phyloP scores from a whole-genome alignment of 2,329 filamentous ascomycete genomes.

The Aureobasidium sp. region DNA sequence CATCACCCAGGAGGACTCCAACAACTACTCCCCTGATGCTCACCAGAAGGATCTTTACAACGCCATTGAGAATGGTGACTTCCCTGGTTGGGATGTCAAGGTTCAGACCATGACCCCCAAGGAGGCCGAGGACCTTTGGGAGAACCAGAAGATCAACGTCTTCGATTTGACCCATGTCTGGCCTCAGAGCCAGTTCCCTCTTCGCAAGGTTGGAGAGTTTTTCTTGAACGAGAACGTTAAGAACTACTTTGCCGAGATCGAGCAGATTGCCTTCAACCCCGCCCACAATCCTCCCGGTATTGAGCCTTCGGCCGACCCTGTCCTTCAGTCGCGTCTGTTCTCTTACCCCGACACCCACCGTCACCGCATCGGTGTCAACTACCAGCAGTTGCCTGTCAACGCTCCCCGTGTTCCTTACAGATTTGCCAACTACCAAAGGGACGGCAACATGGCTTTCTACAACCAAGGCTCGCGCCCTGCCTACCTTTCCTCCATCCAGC shows the following conservation, averaged over 20 bases:
- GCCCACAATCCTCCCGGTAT: slow-evolving; percentile 58
- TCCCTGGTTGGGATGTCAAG: slow-evolving; percentile 42
- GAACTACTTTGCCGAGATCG: slow-evolving; percentile 58
- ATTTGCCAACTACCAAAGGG: slow-evolving; percentile 59
- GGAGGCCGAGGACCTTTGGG: slow-evolving; percentile 43
- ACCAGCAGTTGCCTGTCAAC: slow-evolving; percentile 50
- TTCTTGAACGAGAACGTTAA: slow-evolving; percentile 46
- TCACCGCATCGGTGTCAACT: slow-evolving; percentile 49
- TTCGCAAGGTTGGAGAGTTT: slow-evolving; percentile 46
- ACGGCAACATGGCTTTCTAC: slow-evolving; percentile 60
- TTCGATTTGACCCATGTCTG: slow-evolving; percentile 48
- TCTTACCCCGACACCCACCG: slow-evolving; percentile 60
- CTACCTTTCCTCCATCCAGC: slow-evolving; percentile 47
- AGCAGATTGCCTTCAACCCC: slow-evolving; percentile 62
- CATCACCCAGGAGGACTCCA: slow-evolving; percentile 43
- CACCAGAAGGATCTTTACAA: slow-evolving; percentile 44
- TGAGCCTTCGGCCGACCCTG: slow-evolving; percentile 61
- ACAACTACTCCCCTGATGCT: slow-evolving; percentile 43
- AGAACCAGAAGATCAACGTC: slow-evolving; percentile 46
- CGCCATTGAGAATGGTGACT: slow-evolving; percentile 45
- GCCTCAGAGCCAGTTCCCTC: slow-evolving; percentile 44
- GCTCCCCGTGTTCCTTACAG: slow-evolving; percentile 47
- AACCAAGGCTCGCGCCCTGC: slow-evolving; percentile 54
- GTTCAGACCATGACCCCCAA: slow-evolving; percentile 45
- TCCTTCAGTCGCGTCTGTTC: slow-evolving; percentile 61